A percentile compares a stretch with the other conserved stretches of the same genome.
These are phyloP conservation scores for Anacardium occidentale DNA, from an alignment of 345 rosid species.

Conservation along the genomic window DNA sequence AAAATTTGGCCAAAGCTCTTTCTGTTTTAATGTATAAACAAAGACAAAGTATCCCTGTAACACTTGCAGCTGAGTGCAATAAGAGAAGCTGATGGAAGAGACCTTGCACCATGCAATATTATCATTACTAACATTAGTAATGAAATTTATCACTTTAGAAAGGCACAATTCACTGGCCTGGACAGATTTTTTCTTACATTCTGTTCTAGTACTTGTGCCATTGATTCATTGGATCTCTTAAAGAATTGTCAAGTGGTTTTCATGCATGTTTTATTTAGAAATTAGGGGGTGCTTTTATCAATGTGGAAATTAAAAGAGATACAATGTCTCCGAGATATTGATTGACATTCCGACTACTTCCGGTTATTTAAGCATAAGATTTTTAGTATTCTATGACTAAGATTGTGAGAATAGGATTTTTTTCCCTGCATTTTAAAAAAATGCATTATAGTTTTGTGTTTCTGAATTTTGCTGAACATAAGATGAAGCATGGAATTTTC, in stretches of 20 bases:
- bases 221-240: neutral
- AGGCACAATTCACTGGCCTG: neutral
- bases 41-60: no score
- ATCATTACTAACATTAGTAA: neutral
- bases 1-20: neutral
- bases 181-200: neutral
- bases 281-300: neutral
- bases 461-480: neutral
- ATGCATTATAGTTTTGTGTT: neutral
- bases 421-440: no score
- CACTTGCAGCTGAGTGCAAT: neutral
- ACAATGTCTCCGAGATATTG: neutral
- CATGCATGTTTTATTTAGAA: neutral
- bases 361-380: neutral
- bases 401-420: neutral
- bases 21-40: no score
- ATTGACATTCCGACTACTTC: neutral
- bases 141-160: neutral
- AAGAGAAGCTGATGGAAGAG: neutral
- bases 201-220: neutral
- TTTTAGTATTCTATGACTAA: neutral
- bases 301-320: neutral
- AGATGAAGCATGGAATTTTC: neutral
- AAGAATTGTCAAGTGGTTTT: neutral
- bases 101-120: neutral